Percentiles rank a stretch among this genome's conserved stretches.
These are phyloP conservation scores for Monilinia vaccinii-corymbosi DNA, from an alignment of 2,329 filamentous ascomycete genomes.

Conservation along the genomic window DNA sequence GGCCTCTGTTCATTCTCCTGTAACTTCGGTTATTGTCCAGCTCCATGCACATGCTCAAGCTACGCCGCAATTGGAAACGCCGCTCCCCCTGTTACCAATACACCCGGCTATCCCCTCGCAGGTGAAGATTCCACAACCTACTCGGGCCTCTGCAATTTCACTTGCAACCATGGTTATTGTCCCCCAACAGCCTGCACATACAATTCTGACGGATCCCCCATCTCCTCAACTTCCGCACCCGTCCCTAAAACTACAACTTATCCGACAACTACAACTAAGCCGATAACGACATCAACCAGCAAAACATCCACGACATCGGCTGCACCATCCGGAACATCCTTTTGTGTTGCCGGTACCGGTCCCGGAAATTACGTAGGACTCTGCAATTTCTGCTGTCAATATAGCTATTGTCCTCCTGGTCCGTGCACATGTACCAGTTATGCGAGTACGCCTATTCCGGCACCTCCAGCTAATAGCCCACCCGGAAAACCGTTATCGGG, in stretches of 20 bases:
- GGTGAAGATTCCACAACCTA: not conserved
- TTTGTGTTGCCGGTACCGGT: constrained; percentile 21
- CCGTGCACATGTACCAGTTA: constrained; percentile 21
- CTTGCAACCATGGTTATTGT: constrained; percentile 21
- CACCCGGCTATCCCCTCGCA: not conserved
- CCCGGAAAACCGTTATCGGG: constrained; percentile 31
- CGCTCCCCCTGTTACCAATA: not conserved
- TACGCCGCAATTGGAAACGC: not conserved
- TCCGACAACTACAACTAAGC: not conserved
- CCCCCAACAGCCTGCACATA: constrained; percentile 11
- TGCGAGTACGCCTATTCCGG: constrained; percentile 11
- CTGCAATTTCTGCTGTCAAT: constrained; percentile 28
- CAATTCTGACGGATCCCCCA: not conserved
- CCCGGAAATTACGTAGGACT: constrained; percentile 32
- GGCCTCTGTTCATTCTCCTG: constrained; percentile 31
- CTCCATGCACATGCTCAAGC: constrained; percentile 7
- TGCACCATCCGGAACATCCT: constrained; percentile 1
- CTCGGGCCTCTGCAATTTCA: constrained; percentile 27
- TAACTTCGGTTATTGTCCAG: constrained; percentile 21
- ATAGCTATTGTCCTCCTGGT: constrained; percentile 21
- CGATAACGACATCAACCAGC: not conserved
- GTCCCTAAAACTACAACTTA: not conserved
- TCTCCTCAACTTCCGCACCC: not conserved
- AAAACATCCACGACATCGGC: constrained; percentile 12
- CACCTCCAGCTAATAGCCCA: constrained; percentile 22